Conservation (phyloP, 2,329 filamentous ascomycete genomes). For the Neophaeococcomyces aloes region DNA sequence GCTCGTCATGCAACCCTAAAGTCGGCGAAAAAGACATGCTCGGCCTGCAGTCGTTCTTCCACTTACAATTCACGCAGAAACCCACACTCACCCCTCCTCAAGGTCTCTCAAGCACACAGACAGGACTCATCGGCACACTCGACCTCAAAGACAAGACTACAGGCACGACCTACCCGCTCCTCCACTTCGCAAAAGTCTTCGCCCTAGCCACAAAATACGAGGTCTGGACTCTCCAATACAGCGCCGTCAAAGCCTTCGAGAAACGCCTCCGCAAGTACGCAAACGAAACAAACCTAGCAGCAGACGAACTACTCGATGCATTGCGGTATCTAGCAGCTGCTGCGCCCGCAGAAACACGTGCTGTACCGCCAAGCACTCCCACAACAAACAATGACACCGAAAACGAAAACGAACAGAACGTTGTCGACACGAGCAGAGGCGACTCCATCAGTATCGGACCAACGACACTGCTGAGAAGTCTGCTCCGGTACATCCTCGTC, state of each 20-base stretch:
- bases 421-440: neutral
- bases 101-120: neutral
- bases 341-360: neutral
- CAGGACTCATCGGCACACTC: neutral
- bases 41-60: neutral
- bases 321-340: neutral
- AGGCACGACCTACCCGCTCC: neutral
- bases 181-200: constrained; percentile 4
- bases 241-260: neutral
- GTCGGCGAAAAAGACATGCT: neutral
- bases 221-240: neutral
- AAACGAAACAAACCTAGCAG: neutral
- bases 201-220: constrained; percentile 1
- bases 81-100: neutral
- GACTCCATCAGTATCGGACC: neutral
- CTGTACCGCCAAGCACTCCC: too few relatives aligned
- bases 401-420: neutral
- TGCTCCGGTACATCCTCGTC: neutral
- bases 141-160: neutral
- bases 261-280: neutral
- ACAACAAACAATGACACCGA: neutral
- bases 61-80: neutral
- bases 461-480: neutral
- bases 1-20: neutral
- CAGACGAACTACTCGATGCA: neutral